phyloP scores from a whole-genome alignment of 768 basidiomycete species.

The Coprinopsis marcescibilis region DNA sequence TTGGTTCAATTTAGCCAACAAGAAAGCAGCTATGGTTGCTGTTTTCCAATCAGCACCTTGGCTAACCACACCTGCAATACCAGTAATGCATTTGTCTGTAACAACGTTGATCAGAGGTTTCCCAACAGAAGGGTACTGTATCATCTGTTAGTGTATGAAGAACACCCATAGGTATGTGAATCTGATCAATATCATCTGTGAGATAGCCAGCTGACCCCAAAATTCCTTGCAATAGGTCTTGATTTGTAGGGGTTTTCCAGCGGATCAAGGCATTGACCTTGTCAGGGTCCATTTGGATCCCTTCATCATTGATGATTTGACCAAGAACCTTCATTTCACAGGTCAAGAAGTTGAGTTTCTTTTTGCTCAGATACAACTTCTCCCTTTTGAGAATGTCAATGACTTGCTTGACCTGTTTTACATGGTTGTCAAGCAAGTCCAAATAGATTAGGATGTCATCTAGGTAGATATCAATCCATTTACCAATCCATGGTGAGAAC shows the following conservation, averaged over 20 bases:
- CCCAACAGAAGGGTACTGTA: conserved; percentile 22
- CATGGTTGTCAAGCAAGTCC: conserved; percentile 26
- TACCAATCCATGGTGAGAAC: conserved; percentile 25
- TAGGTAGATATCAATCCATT: conserved; percentile 19
- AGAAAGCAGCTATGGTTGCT: conserved; percentile 25
- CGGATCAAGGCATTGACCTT: conserved; percentile 33
- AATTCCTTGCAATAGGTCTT: conserved; percentile 29
- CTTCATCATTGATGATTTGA: conserved; percentile 25
- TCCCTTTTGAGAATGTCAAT: conserved; percentile 21
- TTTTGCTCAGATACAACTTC: conserved; percentile 22
- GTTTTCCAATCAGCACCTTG: conserved; percentile 20
- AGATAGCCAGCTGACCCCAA: conserved; percentile 23
- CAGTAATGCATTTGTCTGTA: conserved; percentile 25
- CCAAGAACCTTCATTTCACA: conserved; percentile 16
- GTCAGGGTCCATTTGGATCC: conserved; percentile 37
- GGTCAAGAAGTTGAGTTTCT: conserved; percentile 20
- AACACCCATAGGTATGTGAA: conserved; percentile 34
- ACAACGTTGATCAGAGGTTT: conserved; percentile 25
- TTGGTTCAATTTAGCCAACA: conserved; percentile 28
- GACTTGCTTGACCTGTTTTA: conserved; percentile 21
- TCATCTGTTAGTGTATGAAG: conserved; percentile 21
- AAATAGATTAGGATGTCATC: conserved; percentile 31
- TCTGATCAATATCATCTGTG: conserved; percentile 24
- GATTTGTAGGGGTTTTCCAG: conserved; percentile 29
- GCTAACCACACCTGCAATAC: conserved; percentile 23